phyloP scores from a whole-genome alignment of 352 stramenopile genomes.

The Globisporangium cystogenes region DNA sequence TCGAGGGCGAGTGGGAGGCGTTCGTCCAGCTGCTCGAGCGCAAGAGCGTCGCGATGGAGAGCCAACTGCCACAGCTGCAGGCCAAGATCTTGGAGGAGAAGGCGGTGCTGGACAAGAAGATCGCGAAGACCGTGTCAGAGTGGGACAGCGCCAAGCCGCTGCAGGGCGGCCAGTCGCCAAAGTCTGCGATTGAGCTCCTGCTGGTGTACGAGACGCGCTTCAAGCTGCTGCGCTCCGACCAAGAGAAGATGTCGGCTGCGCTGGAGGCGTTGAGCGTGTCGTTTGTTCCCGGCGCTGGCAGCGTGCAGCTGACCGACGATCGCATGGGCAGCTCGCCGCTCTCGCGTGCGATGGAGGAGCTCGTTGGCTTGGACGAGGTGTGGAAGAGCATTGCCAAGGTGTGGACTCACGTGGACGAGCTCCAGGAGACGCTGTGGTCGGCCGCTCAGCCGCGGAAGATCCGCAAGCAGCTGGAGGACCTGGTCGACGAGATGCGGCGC shows the following conservation, averaged over 20 bases:
- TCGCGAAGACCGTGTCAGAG: conserved; percentile 63
- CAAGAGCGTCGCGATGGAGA: conserved; percentile 93
- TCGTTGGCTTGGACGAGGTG: conserved; percentile 96
- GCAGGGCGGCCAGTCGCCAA: conserved; percentile 62
- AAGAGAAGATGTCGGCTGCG: conserved; percentile 93
- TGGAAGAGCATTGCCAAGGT: conserved; percentile 94
- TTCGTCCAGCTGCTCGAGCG: conserved; percentile 88
- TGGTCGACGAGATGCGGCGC: conserved; percentile 95
- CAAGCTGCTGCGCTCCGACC: conserved; percentile 85
- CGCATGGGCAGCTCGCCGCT: conserved; percentile 68
- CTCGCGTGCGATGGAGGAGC: conserved; percentile 84
- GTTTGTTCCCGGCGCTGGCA: conserved; percentile 35
- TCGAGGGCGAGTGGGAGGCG: conserved; percentile 96
- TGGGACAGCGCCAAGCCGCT: conserved; percentile 82
- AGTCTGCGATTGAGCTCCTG: conserved; percentile 73
- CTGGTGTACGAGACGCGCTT: conserved; percentile 83
- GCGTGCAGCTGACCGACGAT: conserved; percentile 64
- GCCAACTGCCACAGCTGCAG: conserved; percentile 96
- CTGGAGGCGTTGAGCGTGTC: conserved; percentile 94
- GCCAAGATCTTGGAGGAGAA: conserved; percentile 97
- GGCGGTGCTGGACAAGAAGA: conserved; percentile 80
- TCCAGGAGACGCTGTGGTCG: conserved; percentile 95
- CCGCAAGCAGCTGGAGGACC: conserved; percentile 93
- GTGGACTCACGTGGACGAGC: conserved; percentile 80
- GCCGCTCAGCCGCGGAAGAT: conserved; percentile 94